phyloP scores from a whole-genome alignment of 164 flowering plant genomes.

The Annona cherimola region DNA sequence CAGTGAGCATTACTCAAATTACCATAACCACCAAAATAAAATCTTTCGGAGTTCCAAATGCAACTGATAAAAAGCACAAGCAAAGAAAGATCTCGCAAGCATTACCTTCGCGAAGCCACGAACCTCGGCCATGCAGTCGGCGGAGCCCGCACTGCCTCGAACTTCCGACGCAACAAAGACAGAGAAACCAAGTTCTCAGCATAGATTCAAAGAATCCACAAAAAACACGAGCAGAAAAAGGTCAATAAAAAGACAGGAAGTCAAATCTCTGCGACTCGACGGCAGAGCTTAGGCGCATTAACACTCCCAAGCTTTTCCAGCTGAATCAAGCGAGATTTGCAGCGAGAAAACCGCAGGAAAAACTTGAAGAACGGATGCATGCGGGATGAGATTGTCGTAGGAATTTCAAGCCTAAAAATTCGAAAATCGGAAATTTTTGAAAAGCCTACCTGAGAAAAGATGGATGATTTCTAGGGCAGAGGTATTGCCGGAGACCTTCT shows the following conservation, averaged over 20 bases:
- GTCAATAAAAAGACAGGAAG: neutral
- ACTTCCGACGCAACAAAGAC: neutral
- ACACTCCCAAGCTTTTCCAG: neutral
- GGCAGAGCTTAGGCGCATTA: neutral
- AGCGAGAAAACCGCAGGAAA: neutral
- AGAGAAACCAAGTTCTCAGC: neutral
- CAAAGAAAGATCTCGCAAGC: neutral
- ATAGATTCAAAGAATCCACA: neutral
- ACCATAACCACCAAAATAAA: neutral
- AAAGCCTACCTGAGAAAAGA: neutral
- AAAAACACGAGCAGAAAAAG: neutral
- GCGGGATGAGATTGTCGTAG: neutral
- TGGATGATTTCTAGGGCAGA: neutral
- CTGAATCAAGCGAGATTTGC: slow-evolving; percentile 4
- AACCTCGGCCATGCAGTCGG: slow-evolving; percentile 7
- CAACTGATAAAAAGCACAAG: neutral
- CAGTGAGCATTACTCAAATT: neutral
- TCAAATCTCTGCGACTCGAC: neutral
- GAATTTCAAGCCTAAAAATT: neutral
- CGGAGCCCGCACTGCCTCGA: neutral
- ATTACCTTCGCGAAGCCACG: slow-evolving; percentile 7
- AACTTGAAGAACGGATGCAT: neutral
- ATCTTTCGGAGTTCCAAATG: neutral
- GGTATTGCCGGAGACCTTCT: neutral
- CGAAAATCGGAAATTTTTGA: neutral